These are phyloP conservation scores for Ustilago crameri DNA, from an alignment of 1,284 basidiomycete species.

Conservation along the genomic window DNA sequence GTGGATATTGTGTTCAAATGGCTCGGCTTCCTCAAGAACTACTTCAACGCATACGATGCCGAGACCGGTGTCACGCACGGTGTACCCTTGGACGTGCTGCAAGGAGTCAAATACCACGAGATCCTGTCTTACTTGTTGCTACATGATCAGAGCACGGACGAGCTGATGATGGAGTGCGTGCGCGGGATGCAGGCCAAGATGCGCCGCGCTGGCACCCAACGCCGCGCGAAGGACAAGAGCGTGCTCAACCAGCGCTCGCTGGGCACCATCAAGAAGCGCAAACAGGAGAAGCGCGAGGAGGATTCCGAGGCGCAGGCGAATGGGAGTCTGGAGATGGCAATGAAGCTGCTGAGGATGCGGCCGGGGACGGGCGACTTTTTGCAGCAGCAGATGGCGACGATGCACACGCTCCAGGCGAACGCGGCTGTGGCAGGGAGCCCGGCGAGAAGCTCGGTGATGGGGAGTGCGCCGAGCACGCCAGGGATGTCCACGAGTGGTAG, in stretches of 20 bases:
- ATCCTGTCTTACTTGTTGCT: constrained; percentile 63
- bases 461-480: constrained; percentile 9
- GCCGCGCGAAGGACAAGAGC: constrained; percentile 76
- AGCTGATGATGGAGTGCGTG: constrained; percentile 81
- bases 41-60: constrained; percentile 93
- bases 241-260: constrained; percentile 82
- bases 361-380: constrained; percentile 62
- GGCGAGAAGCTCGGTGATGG: constrained; percentile 14
- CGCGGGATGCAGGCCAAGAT: constrained; percentile 79
- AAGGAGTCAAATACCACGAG: constrained; percentile 92
- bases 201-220: constrained; percentile 35
- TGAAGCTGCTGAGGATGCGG: constrained; percentile 60
- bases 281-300: constrained; percentile 84
- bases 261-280: constrained; percentile 93
- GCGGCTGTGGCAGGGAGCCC: constrained; percentile 46
- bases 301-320: constrained; percentile 44
- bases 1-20: constrained; percentile 98
- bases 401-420: constrained; percentile 48
- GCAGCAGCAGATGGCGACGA: constrained; percentile 59
- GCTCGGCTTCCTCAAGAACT: constrained; percentile 85
- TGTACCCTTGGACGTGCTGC: constrained; percentile 84
- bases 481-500: constrained; percentile 3
- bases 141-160: constrained; percentile 64
- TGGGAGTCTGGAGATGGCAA: constrained; percentile 55
- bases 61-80: constrained; percentile 73